Evolutionary conservation across 495 filamentous ascomycete species (phyloP), one percentile per base, ranked within the genome.

Genomic region (Aspergillus sparsus): DNA sequence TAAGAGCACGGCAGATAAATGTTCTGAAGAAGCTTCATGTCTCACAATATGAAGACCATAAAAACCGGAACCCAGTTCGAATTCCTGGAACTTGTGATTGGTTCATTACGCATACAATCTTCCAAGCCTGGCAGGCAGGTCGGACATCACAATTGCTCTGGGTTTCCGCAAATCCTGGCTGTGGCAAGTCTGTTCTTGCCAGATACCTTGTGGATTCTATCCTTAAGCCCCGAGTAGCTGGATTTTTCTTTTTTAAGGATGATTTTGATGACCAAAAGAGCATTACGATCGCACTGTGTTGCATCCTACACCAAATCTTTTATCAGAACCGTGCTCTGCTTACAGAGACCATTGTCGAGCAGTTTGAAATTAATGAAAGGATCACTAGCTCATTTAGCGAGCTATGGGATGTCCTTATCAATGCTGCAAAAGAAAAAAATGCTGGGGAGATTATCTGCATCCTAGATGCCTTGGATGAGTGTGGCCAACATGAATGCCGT

Each of bases 221-320:
- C 57, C 71, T 6, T 44, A 16, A 37, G 13, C 9, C 9, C 37
- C 37, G 37, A 41, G 31, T 61, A 15, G 46, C 75, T 12, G 78
- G 72, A 55, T 79, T 76, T 62, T 80, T 81, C 54, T 82, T 81
- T 50, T 81, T 78, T 62, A 77, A 78, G 49, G 9, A 41, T 9
- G 13, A 13, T 13, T 76, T 78, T 12, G 65, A 74, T 12, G 59
- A 71, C 15, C 74, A 76, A 52, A 72, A 73, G 21, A 58, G 39
- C 49, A 65, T 70, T 37, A 54, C 55, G 21, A 62, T 49, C 18
- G 74, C 72, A 44, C 64, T 81, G 7, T 76, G 68, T 57, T 67
- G 70, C 12, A 49, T 80, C 15, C 62, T 81, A 0, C 73, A 81
- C 65, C 73, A 80, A 58, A 55, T 80, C 0, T 74, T 79, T 39